Evolutionary conservation across 345 rosid species (phyloP).

Genomic region (Populus nigra): DNA sequence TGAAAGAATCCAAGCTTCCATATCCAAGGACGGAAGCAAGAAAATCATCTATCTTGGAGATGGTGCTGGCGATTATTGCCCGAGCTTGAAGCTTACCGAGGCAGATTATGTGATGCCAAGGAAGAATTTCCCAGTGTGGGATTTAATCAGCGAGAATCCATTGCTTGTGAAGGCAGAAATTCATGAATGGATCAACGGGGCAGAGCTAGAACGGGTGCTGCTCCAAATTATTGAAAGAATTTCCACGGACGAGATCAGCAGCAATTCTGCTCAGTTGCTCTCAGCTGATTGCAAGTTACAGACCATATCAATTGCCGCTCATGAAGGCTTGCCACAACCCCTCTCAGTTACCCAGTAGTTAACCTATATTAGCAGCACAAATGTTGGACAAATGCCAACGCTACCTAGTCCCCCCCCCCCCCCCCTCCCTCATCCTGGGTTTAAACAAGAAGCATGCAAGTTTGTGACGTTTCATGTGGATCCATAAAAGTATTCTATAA

Average conservation of each 20-base stretch:
- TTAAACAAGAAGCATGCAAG: neutral
- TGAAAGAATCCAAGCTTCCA: conserved; percentile 62
- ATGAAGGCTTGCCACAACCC: conserved; percentile 35
- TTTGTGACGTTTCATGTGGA: neutral
- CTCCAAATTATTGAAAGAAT: conserved; percentile 32
- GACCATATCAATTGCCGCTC: conserved; percentile 29
- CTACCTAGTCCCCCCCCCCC: neutral
- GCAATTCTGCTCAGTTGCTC: conserved; percentile 16
- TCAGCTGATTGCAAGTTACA: conserved; percentile 55
- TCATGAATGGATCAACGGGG: conserved; percentile 73
- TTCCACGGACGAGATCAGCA: conserved; percentile 11
- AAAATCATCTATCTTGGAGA: conserved; percentile 78
- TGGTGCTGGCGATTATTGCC: conserved; percentile 83
- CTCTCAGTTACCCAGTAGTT: conserved; percentile 43
- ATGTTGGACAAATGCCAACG: neutral
- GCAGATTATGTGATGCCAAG: conserved; percentile 75
- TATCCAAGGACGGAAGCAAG: conserved; percentile 44
- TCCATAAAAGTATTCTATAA: neutral
- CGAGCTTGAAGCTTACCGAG: conserved; percentile 57
- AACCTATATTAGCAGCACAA: neutral
- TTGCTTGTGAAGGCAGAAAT: conserved; percentile 55
- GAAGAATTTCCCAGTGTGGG: conserved; percentile 83
- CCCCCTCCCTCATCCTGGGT: neutral
- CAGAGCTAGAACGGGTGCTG: conserved; percentile 47
- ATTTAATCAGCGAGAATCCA: conserved; percentile 54